A percentile compares a stretch with the other conserved stretches of the same genome.
Conservation (phyloP, 176 grass and related monocot genomes). For the Tuctoria greenei region DNA sequence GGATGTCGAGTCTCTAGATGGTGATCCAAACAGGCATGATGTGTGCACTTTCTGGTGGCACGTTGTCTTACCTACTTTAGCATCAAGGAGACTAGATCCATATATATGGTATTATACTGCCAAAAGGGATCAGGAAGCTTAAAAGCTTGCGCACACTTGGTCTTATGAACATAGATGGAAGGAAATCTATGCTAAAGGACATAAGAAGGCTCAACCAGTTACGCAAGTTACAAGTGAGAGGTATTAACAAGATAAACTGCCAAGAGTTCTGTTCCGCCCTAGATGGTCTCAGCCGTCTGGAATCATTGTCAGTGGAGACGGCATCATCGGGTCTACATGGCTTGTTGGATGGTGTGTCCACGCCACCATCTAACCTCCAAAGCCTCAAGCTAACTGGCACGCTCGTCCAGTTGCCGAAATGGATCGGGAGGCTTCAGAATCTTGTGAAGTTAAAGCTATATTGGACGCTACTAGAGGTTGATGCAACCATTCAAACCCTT, state of each 20-base stretch:
- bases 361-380: background rate
- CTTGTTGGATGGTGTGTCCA: background rate
- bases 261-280: background rate
- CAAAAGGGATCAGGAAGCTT: background rate
- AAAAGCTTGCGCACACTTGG: background rate
- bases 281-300: background rate
- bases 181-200: background rate
- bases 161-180: background rate
- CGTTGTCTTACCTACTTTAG: background rate
- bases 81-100: background rate
- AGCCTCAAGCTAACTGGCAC: background rate
- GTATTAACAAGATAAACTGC: slow-evolving; percentile 9
- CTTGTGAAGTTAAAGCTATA: background rate
- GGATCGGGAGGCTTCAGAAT: background rate
- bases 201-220: background rate
- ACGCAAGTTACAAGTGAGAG: background rate
- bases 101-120: background rate
- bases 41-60: background rate
- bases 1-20: too few relatives aligned
- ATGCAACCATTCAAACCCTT: background rate
- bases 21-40: background rate
- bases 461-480: background rate
- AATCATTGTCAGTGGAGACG: background rate
- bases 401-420: background rate
- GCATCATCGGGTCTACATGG: background rate